These are phyloP conservation scores for Tremella yokohamensis DNA, from an alignment of 768 basidiomycete species.

Conservation along the genomic window DNA sequence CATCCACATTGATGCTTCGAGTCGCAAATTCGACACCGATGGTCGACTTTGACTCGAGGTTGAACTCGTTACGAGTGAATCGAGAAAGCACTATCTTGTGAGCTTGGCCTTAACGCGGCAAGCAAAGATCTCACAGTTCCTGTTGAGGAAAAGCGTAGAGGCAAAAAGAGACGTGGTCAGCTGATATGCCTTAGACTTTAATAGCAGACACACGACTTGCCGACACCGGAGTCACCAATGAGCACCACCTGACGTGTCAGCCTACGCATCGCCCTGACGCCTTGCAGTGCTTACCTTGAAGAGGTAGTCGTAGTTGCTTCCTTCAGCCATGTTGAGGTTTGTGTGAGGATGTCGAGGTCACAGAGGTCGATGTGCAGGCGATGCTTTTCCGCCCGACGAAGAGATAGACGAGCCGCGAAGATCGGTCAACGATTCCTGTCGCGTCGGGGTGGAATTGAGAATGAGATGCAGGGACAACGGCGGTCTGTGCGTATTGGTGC, in stretches of 20 bases:
- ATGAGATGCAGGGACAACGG: too few relatives aligned
- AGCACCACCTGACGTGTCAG: constrained; percentile 72
- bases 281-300: constrained; percentile 71
- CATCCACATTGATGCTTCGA: constrained; percentile 88
- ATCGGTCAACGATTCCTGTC: too few relatives aligned
- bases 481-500: too few relatives aligned
- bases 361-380: neutral
- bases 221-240: constrained; percentile 98
- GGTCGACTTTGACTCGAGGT: constrained; percentile 96
- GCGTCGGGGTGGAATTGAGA: too few relatives aligned
- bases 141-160: constrained; percentile 36
- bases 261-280: neutral
- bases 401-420: too few relatives aligned
- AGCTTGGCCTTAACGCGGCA: neutral
- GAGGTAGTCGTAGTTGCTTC: constrained; percentile 95
- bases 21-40: constrained; percentile 99
- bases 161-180: neutral
- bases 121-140: constrained; percentile 61
- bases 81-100: constrained; percentile 84
- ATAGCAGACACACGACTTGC: constrained; percentile 81
- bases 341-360: neutral
- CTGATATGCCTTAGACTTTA: neutral
- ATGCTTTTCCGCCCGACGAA: too few relatives aligned
- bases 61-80: constrained; percentile 99
- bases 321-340: constrained; percentile 68